Percentiles rank a stretch among this genome's conserved stretches.
These are phyloP conservation scores for Mrakiaceae sp. DNA, from an alignment of 1,284 basidiomycete species.

Conservation along the genomic window DNA sequence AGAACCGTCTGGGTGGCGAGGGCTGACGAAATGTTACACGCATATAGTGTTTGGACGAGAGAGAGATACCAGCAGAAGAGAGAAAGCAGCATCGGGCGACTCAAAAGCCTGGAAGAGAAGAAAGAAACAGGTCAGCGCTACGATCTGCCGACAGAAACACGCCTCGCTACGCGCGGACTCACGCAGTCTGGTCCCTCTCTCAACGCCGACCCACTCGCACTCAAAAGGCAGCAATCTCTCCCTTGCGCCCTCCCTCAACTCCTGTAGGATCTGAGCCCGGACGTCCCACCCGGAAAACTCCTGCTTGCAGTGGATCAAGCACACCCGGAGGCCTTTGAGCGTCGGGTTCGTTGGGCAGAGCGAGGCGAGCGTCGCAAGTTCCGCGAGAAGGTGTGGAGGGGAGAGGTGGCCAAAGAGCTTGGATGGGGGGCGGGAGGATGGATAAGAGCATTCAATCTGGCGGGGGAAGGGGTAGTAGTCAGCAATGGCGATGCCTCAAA, in stretches of 20 bases:
- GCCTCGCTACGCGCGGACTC: too few species aligned
- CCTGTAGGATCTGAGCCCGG: not conserved
- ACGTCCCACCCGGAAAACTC: slow-evolving; percentile 19
- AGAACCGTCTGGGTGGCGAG: too few species aligned
- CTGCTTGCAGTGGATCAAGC: slow-evolving; percentile 71
- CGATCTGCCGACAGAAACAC: too few species aligned
- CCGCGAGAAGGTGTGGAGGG: slow-evolving; percentile 56
- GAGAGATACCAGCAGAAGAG: too few species aligned
- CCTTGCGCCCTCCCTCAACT: not conserved
- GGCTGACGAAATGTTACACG: too few species aligned
- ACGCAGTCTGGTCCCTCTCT: slow-evolving; percentile 1
- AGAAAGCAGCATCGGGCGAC: too few species aligned
- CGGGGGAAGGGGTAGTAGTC: slow-evolving; percentile 6
- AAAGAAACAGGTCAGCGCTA: too few species aligned
- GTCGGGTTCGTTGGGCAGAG: slow-evolving; percentile 14
- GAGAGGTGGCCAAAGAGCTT: slow-evolving; percentile 63
- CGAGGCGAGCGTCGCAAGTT: slow-evolving; percentile 41
- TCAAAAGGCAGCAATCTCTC: not conserved
- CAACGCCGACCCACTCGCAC: not conserved
- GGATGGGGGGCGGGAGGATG: slow-evolving; percentile 48
- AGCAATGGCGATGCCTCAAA: slow-evolving; percentile 41
- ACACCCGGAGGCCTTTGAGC: slow-evolving; percentile 47
- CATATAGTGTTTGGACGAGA: too few species aligned
- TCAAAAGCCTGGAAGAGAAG: too few species aligned
- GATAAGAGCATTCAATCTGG: slow-evolving; percentile 72